Evolutionary conservation across 176 grass and related monocot genomes (phyloP).

Genomic region (Hyparrhenia diplandra): DNA sequence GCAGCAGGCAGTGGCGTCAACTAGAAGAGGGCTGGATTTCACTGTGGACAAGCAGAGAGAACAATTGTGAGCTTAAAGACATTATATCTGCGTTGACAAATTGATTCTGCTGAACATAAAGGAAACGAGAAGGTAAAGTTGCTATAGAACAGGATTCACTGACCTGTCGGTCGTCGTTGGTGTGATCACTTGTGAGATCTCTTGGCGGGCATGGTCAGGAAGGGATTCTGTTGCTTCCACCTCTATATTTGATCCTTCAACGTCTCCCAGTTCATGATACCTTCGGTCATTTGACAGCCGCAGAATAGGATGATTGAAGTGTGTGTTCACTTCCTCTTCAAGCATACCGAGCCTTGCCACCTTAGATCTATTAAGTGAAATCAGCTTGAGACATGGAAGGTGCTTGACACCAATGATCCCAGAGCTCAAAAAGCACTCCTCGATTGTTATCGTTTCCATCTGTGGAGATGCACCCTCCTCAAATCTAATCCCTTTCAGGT

Average conservation of each 20-base stretch:
- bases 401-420: not conserved
- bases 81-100: too few relatives aligned
- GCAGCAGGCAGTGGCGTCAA: not conserved
- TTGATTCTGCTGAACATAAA: not conserved
- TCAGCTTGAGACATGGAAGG: not conserved
- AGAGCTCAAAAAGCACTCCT: rapidly evolving
- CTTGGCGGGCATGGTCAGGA: not conserved
- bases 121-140: not conserved
- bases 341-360: not conserved
- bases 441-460: not conserved
- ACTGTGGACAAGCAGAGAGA: not conserved
- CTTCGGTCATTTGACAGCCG: not conserved
- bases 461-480: not conserved
- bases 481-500: not conserved
- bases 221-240: not conserved
- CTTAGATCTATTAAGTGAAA: not conserved
- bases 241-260: too few relatives aligned
- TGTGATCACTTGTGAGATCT: not conserved
- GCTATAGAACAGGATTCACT: not conserved
- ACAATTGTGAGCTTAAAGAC: not conserved
- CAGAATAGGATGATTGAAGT: not conserved
- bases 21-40: not conserved
- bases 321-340: not conserved
- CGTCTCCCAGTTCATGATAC: not conserved
- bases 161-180: not conserved